Evolutionary conservation across 805 yeast species (phyloP), one percentile per base, ranked within the genome.

Genomic region (Candida maesae): DNA sequence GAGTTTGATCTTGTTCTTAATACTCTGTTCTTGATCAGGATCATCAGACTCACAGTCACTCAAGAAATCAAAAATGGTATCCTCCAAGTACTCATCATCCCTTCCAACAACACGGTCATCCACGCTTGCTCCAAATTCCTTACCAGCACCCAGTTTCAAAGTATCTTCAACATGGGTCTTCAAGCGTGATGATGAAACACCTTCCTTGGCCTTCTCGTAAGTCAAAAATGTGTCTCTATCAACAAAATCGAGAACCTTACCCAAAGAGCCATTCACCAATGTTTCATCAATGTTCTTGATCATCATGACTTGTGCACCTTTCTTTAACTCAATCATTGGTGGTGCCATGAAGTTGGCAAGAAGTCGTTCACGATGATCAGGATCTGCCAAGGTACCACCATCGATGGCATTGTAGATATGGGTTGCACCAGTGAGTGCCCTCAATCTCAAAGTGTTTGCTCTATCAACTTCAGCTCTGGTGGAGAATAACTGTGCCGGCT

Each of bases 231-330:
- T 74, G 26, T 68, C 71, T 15, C 72, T 68, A 52, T 75, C 79
- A 24, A 75, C 61, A 47, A 79, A 80, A 44, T 71, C 83, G 30
- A 80, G 60, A 1, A 85, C 83, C 50, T 70, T 79, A 0, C 95
- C 95, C 24, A 84, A 63, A 0, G 89, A 78, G 0, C 95, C 95
- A 62, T 85, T 85, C 10, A 84, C 93, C 35, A 85, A 65, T 0
- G 78, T 71, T 21, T 76, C 81, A 55, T 83, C 91, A 42, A 80
- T 70, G 55, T 85, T 85, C 56, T 84, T 84, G 35, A 84, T 71
- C 70, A 84, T 77, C 91, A 85, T 84, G 1, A 85, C 95, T 61
- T 84, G 93, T 0, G 91, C 87, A 33, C 83, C 83, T 41, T 72
- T 72, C 53, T 84, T 85, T 52, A 85, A 63, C 6, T 66, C 66